phyloP scores from a whole-genome alignment of 768 basidiomycete species.

The Mycena floridula region DNA sequence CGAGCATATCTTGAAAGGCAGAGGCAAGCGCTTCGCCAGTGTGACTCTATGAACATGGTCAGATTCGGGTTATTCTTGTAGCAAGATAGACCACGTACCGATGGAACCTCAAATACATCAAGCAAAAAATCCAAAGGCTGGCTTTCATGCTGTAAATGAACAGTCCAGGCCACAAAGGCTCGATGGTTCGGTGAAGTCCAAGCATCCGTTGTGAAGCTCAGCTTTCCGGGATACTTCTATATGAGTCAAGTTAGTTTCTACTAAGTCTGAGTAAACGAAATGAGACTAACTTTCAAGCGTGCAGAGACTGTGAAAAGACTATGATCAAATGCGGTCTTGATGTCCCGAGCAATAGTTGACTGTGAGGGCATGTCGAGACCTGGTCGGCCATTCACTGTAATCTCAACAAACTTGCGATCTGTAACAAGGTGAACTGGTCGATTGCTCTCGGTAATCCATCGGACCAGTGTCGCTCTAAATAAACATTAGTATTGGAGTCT shows the following conservation, averaged over 20 bases:
- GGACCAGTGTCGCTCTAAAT: slow-evolving; percentile 16
- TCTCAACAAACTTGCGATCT: slow-evolving; percentile 17
- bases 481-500: too few relatives aligned
- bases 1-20: neutral
- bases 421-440: slow-evolving; percentile 19
- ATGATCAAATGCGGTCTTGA: slow-evolving; percentile 11
- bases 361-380: slow-evolving; percentile 14
- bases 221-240: slow-evolving; percentile 16
- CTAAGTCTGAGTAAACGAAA: too few relatives aligned
- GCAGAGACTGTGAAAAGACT: too few relatives aligned
- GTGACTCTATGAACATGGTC: neutral
- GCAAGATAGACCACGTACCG: slow-evolving; percentile 4
- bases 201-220: slow-evolving; percentile 25
- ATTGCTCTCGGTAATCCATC: slow-evolving; percentile 20
- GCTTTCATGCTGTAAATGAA: slow-evolving; percentile 19
- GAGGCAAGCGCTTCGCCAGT: neutral
- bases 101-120: slow-evolving; percentile 24
- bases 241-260: slow-evolving; percentile 12
- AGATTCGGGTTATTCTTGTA: neutral
- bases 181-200: slow-evolving; percentile 29
- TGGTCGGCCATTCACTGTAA: slow-evolving; percentile 22
- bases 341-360: slow-evolving; percentile 3
- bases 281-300: too few relatives aligned
- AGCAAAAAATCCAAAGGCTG: slow-evolving; percentile 14
- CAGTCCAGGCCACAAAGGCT: slow-evolving; percentile 19